Evolutionary conservation across 2,329 filamentous ascomycete species (phyloP).

Genomic region (Emergomyces orientalis): DNA sequence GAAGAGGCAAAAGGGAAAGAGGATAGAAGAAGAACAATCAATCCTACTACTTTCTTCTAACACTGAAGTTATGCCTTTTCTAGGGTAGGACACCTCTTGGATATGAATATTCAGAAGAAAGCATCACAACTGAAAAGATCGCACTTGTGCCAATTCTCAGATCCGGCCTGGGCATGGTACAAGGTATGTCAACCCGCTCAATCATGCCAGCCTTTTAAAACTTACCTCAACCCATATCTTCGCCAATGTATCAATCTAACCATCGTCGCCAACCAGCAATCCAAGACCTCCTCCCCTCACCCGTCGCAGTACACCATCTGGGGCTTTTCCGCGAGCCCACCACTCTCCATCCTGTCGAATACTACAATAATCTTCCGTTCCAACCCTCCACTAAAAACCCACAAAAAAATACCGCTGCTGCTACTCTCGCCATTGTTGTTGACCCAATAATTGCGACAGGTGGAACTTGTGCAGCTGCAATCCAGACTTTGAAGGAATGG

Average conservation of each 20-base stretch:
- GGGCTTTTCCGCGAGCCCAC: constrained; percentile 87
- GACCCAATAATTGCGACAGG: constrained; percentile 93
- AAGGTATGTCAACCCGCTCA: constrained; percentile 45
- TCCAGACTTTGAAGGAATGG: constrained; percentile 84
- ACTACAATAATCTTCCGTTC: constrained; percentile 94
- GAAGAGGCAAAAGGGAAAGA: neutral
- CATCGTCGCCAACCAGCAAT: constrained; percentile 46
- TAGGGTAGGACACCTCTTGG: constrained; percentile 72
- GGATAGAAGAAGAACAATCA: neutral
- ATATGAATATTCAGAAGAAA: constrained; percentile 60
- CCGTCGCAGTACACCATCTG: constrained; percentile 82
- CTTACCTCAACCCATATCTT: neutral
- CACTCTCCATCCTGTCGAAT: constrained; percentile 82
- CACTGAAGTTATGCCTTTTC: neutral
- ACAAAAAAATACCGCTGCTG: constrained; percentile 32
- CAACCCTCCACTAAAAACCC: constrained; percentile 22
- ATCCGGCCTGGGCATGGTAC: constrained; percentile 83
- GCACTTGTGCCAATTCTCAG: constrained; percentile 87
- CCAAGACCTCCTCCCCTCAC: constrained; percentile 67
- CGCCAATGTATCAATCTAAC: neutral
- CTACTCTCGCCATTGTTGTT: constrained; percentile 68
- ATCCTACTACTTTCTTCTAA: neutral
- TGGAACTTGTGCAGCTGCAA: constrained; percentile 78
- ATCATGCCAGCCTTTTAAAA: neutral
- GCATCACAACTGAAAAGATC: constrained; percentile 55